Evolutionary conservation across 2,329 filamentous ascomycete species (phyloP).

Genomic region (Intubia oerlemansii): DNA sequence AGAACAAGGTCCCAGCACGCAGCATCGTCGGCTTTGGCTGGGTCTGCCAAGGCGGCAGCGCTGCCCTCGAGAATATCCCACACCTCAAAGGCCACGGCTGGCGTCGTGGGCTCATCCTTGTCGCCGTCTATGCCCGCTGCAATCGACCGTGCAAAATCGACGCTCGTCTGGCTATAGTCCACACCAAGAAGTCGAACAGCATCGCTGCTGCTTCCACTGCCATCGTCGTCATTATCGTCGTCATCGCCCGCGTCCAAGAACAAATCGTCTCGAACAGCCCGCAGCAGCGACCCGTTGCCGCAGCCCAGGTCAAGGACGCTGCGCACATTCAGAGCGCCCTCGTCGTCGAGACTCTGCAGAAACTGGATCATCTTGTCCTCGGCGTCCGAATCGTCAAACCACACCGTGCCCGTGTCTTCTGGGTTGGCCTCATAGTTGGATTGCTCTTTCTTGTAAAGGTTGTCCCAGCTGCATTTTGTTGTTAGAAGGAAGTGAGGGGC

Average conservation of each 20-base stretch:
- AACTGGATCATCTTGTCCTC: constrained; percentile 59
- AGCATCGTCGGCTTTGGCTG: not conserved
- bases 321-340: constrained; percentile 16
- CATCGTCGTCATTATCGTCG: no score
- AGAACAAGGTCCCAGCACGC: constrained; percentile 69
- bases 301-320: constrained; percentile 72
- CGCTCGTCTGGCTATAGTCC: constrained; percentile 62
- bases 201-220: no score
- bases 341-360: constrained; percentile 21
- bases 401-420: constrained; percentile 68
- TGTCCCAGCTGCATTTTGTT: constrained; percentile 68
- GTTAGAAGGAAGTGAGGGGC: no score
- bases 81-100: constrained; percentile 21
- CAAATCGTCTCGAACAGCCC: constrained; percentile 42
- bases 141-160: constrained; percentile 52
- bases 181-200: constrained; percentile 55
- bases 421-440: constrained; percentile 51
- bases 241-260: constrained; percentile 34
- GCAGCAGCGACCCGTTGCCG: constrained; percentile 83
- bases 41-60: constrained; percentile 1
- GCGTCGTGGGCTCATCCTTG: constrained; percentile 5
- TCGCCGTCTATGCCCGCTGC: constrained; percentile 14
- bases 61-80: constrained; percentile 40
- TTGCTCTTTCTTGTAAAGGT: constrained; percentile 49
- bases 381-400: constrained; percentile 88